phyloP scores from a whole-genome alignment of 129 eudicot genomes.

The Artemisia tridentata region DNA sequence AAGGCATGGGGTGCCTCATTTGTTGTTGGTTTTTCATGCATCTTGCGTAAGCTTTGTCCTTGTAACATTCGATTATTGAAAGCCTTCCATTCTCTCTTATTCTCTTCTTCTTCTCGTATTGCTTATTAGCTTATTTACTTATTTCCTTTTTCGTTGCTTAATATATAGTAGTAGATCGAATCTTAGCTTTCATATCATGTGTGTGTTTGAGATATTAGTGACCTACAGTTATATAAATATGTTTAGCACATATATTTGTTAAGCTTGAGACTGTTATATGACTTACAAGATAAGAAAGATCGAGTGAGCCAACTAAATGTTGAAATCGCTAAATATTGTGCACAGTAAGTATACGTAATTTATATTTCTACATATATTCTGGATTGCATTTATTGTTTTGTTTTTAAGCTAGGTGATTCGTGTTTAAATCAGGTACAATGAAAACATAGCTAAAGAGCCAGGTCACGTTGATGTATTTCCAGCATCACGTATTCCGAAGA shows the following conservation, averaged over 20 bases:
- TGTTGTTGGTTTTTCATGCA: too few species aligned
- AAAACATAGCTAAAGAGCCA: conserved; percentile 80
- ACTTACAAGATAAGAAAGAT: conserved; percentile 61
- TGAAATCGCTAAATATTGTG: conserved; percentile 66
- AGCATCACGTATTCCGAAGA: conserved; percentile 69
- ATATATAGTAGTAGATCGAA: too few species aligned
- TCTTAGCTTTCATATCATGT: too few species aligned
- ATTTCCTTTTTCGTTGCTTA: too few species aligned
- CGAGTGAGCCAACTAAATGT: conserved; percentile 68
- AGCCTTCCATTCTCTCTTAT: too few species aligned
- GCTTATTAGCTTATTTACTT: too few species aligned
- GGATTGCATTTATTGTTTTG: neutral
- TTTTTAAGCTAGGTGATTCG: conserved; percentile 2
- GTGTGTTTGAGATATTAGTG: too few species aligned
- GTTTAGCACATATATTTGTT: conserved; percentile 6
- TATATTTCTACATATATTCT: conserved; percentile 11
- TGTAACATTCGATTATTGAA: too few species aligned
- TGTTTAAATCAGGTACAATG: conserved; percentile 54
- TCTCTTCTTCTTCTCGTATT: too few species aligned
- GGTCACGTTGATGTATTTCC: conserved; percentile 95
- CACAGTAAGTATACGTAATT: conserved; percentile 51
- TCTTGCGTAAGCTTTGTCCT: too few species aligned
- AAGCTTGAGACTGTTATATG: conserved; percentile 1
- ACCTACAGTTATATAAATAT: conserved; percentile 20
- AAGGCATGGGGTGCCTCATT: too few species aligned